A percentile compares a stretch with the other conserved stretches of the same genome.
phyloP scores from a whole-genome alignment of 306 rosid genomes.

The Nissolia schottii region DNA sequence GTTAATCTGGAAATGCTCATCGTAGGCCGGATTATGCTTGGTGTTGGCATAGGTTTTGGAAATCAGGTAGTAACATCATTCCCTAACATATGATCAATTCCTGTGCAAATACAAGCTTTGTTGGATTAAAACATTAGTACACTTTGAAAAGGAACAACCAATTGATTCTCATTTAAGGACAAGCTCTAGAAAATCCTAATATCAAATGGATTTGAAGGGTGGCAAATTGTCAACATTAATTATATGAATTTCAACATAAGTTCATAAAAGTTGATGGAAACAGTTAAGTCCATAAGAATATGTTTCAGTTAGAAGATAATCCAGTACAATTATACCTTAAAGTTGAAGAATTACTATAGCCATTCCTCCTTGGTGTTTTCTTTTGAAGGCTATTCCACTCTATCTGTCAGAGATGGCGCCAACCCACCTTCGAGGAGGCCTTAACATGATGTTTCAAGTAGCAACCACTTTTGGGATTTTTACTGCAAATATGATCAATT shows the following conservation, averaged over 20 bases:
- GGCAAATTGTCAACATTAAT: background rate
- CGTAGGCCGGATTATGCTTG: conserved; percentile 85
- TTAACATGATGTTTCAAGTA: conserved; percentile 94
- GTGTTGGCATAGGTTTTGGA: conserved; percentile 93
- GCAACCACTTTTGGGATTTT: conserved; percentile 90
- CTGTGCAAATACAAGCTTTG: background rate
- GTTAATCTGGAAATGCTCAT: conserved; percentile 65
- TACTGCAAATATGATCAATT: conserved; percentile 86
- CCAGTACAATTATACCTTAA: conserved; percentile 4
- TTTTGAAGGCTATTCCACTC: conserved; percentile 81
- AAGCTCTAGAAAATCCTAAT: background rate
- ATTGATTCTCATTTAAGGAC: background rate
- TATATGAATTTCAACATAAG: background rate
- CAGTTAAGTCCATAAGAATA: background rate
- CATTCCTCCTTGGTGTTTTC: conserved; percentile 15
- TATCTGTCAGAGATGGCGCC: conserved; percentile 97
- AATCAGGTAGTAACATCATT: conserved; percentile 59
- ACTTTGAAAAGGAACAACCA: background rate
- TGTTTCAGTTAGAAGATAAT: conserved; percentile 15
- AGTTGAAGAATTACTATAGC: conserved; percentile 19
- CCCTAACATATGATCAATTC: background rate
- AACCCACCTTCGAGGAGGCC: conserved; percentile 80
- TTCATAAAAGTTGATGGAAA: conserved; percentile 21
- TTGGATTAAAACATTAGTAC: background rate
- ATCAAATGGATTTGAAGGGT: background rate